Percentiles rank a stretch among this genome's conserved stretches.
phyloP scores from a whole-genome alignment of 2,329 filamentous ascomycete species.

The Harringtonia aguacate region DNA sequence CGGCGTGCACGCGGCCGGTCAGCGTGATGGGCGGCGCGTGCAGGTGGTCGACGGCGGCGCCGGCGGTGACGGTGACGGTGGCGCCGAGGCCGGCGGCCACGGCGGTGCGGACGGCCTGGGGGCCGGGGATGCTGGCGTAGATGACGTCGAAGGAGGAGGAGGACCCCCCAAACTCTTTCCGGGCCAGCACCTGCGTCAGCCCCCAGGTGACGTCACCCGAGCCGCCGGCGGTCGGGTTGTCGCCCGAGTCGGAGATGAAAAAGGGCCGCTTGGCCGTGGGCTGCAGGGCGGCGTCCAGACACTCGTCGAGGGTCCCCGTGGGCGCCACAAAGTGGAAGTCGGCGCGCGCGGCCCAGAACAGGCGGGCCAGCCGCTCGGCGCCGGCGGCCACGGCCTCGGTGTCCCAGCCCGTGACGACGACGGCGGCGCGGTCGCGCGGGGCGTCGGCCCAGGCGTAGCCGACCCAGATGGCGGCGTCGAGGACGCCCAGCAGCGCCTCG shows the following conservation, averaged over 20 bases:
- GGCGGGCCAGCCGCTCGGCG: constrained; percentile 31
- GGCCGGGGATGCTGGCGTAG: constrained; percentile 41
- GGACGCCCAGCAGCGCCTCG: constrained; percentile 26
- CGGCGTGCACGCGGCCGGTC: constrained; percentile 37
- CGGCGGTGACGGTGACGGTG: constrained; percentile 37
- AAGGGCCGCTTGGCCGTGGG: constrained; percentile 30
- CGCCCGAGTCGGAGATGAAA: constrained; percentile 44
- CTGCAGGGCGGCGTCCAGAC: constrained; percentile 32
- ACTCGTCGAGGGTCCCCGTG: constrained; percentile 33
- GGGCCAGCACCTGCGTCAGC: constrained; percentile 29
- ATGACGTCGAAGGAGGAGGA: too few relatives aligned
- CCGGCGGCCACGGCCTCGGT: constrained; percentile 22
- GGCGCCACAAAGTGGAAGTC: constrained; percentile 42
- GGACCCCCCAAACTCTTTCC: constrained; percentile 27
- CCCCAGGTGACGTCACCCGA: constrained; percentile 44
- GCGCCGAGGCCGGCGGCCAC: constrained; percentile 33
- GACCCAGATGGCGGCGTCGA: constrained; percentile 44
- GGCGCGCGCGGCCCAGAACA: constrained; percentile 35
- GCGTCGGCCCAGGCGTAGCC: constrained; percentile 47
- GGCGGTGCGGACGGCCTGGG: constrained; percentile 28
- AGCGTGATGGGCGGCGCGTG: constrained; percentile 38
- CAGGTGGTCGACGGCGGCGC: constrained; percentile 35
- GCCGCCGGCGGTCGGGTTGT: constrained; percentile 44
- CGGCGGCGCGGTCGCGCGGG: constrained; percentile 36
- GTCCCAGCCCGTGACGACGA: constrained; percentile 42